Percentiles rank a stretch among this genome's conserved stretches.
phyloP scores from a whole-genome alignment of 2,329 filamentous ascomycete genomes.

The Botrytis medusae region DNA sequence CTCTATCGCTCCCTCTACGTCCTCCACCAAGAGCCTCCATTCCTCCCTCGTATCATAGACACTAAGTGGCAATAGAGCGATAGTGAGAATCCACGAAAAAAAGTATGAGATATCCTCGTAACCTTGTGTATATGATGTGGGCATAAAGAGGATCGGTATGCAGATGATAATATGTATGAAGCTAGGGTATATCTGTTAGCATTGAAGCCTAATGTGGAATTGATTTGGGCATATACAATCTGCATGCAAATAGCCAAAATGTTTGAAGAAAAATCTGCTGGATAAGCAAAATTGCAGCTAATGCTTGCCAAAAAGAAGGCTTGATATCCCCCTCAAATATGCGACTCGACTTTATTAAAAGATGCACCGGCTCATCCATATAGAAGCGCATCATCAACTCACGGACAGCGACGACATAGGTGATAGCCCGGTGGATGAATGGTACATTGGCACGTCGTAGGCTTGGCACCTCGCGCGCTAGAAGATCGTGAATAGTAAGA shows the following conservation, averaged over 20 bases:
- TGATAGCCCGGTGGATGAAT: background rate
- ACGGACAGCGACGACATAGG: background rate
- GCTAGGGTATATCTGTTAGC: background rate
- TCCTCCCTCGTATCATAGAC: accelerated
- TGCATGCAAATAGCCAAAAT: background rate
- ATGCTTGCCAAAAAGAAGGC: background rate
- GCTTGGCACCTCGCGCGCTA: background rate
- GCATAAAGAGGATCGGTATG: background rate
- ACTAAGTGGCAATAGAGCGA: background rate
- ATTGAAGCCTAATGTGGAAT: background rate
- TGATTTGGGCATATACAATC: background rate
- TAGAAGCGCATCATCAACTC: background rate
- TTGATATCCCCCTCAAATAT: background rate
- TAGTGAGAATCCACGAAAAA: background rate
- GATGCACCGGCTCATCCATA: background rate
- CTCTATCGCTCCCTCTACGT: background rate
- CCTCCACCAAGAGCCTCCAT: background rate
- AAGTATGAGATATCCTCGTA: background rate
- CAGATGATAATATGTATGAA: background rate
- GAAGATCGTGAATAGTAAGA: background rate
- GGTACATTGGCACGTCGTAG: background rate
- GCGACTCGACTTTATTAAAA: background rate
- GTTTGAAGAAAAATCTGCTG: background rate
- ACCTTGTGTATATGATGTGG: background rate
- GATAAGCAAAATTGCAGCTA: background rate